Conservation (phyloP, 768 basidiomycete genomes). For the Artomyces pyxidatus region DNA sequence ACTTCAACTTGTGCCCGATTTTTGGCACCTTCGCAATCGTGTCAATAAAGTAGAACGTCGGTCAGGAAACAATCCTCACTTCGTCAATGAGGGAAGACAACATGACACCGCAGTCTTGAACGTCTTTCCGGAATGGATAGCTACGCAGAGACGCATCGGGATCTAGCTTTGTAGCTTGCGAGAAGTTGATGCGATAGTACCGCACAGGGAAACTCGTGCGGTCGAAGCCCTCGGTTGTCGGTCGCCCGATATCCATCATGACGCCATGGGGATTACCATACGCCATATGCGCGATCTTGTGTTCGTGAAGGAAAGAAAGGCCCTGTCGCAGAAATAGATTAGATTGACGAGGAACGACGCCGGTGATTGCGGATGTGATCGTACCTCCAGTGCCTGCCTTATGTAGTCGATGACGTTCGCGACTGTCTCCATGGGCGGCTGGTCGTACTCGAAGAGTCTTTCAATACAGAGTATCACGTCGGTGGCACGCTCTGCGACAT, state of each 20-base stretch:
- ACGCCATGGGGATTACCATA: slow-evolving; percentile 6
- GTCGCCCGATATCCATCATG: slow-evolving; percentile 14
- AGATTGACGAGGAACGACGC: background rate
- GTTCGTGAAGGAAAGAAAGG: slow-evolving; percentile 13
- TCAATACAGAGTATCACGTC: slow-evolving; percentile 37
- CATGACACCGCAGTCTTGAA: slow-evolving; percentile 10
- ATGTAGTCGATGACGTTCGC: slow-evolving; percentile 45
- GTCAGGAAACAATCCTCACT: background rate
- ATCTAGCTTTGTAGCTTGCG: slow-evolving; percentile 2
- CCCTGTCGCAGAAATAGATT: background rate
- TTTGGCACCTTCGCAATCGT: slow-evolving; percentile 31
- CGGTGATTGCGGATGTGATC: slow-evolving; percentile 3
- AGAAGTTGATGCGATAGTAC: slow-evolving; percentile 13
- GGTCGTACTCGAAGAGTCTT: slow-evolving; percentile 34
- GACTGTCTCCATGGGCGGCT: slow-evolving; percentile 38
- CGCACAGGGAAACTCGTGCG: slow-evolving; percentile 5
- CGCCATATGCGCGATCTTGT: slow-evolving; percentile 3
- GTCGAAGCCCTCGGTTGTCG: slow-evolving; percentile 4
- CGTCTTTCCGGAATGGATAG: slow-evolving; percentile 4
- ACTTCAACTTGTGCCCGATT: slow-evolving; percentile 32
- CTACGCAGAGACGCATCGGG: slow-evolving; percentile 5
- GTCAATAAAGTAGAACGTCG: no score
- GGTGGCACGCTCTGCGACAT: slow-evolving; percentile 35
- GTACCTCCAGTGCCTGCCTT: slow-evolving; percentile 41
- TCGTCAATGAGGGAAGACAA: slow-evolving; percentile 1